Evolutionary conservation across 2,329 filamentous ascomycete genomes (phyloP).

Genomic region (Paramyrothecium sp.): DNA sequence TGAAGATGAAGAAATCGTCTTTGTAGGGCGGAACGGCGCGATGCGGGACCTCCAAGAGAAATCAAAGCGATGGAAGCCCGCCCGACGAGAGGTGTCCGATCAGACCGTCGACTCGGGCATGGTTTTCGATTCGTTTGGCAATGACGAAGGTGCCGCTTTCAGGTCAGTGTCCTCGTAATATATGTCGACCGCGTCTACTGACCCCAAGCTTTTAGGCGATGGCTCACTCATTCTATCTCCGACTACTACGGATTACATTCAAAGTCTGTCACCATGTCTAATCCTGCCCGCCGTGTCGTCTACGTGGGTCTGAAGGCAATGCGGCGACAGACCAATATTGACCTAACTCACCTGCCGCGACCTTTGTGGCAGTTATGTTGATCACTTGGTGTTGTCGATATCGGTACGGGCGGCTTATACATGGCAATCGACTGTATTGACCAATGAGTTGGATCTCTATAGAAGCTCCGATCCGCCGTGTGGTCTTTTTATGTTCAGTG

Average conservation of each 20-base stretch:
- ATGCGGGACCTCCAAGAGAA: conserved; percentile 41
- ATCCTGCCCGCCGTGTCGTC: conserved; percentile 72
- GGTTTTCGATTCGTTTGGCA: conserved; percentile 77
- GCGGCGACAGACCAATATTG: conserved; percentile 20
- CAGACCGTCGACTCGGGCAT: conserved; percentile 62
- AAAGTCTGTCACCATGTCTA: conserved; percentile 71
- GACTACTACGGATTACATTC: conserved; percentile 89
- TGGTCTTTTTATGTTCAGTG: too few species aligned
- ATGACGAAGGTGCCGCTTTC: conserved; percentile 76
- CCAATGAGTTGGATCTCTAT: too few species aligned
- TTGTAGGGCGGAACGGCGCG: conserved; percentile 70
- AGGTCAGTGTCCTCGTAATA: conserved; percentile 56
- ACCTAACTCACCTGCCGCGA: conserved; percentile 46
- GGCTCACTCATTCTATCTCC: conserved; percentile 90
- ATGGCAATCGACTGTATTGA: too few species aligned
- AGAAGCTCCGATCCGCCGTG: too few species aligned
- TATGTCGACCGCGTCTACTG: background rate
- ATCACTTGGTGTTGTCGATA: conserved; percentile 10
- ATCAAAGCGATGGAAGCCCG: conserved; percentile 44
- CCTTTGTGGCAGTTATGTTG: conserved; percentile 64
- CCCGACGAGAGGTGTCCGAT: conserved; percentile 51
- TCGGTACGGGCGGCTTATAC: background rate
- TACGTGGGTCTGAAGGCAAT: conserved; percentile 72
- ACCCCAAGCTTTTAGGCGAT: conserved; percentile 58
- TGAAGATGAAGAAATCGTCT: conserved; percentile 85